These are phyloP conservation scores for Violaceomyces palustris DNA, from an alignment of 1,284 basidiomycete species.

Conservation along the genomic window DNA sequence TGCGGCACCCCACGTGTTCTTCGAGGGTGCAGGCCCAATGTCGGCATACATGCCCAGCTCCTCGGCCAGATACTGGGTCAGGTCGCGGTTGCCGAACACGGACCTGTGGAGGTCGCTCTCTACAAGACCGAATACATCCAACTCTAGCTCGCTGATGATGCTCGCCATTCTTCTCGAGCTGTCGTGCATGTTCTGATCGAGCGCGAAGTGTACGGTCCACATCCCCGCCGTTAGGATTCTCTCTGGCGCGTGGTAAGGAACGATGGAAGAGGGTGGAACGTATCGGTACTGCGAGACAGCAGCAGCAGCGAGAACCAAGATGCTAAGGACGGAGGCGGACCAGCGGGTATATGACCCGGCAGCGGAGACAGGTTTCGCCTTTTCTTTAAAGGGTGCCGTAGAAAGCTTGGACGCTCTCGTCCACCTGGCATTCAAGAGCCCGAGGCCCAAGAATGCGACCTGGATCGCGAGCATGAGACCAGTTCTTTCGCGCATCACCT, in stretches of 20 bases:
- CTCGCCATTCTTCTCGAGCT: conserved; percentile 64
- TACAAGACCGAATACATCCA: conserved; percentile 59
- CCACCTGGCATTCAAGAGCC: conserved; percentile 18
- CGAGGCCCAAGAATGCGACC: conserved; percentile 11
- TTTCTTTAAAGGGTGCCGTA: no score
- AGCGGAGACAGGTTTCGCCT: no score
- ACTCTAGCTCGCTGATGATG: conserved; percentile 58
- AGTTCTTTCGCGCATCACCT: conserved; percentile 73
- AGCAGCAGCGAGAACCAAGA: no score
- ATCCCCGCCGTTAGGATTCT: conserved; percentile 79
- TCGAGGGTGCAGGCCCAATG: conserved; percentile 78
- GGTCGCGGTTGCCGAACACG: conserved; percentile 80
- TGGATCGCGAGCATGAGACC: conserved; percentile 54
- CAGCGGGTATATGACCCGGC: no score
- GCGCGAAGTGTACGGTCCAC: conserved; percentile 62
- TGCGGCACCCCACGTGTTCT: conserved; percentile 72
- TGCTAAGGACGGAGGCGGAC: no score
- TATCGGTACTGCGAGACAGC: conserved; percentile 57
- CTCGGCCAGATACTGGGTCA: conserved; percentile 47
- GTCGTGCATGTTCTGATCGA: conserved; percentile 48
- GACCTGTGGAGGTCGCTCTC: conserved; percentile 81
- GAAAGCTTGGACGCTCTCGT: no score
- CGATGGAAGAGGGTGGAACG: conserved; percentile 59
- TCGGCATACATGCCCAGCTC: conserved; percentile 70
- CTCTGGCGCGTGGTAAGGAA: conserved; percentile 65